A percentile compares a stretch with the other conserved stretches of the same genome.
These are phyloP conservation scores for Malus hybrid DNA, from an alignment of 331 rosid genomes.

Conservation along the genomic window DNA sequence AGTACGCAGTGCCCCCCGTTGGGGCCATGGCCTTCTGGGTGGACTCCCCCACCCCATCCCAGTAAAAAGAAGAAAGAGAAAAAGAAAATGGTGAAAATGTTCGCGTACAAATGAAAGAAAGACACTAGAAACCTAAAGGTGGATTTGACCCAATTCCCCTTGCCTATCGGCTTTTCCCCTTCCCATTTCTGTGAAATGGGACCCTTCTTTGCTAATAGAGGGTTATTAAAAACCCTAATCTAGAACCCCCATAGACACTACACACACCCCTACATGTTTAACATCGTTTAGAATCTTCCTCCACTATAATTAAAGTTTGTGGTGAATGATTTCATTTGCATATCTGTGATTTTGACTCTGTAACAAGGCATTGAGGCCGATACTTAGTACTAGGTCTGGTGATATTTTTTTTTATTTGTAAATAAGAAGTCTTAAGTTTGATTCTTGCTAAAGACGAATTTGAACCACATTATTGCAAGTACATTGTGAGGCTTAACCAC, in stretches of 20 bases:
- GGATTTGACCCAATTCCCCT: constrained; percentile 30
- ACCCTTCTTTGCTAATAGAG: not conserved
- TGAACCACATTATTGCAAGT: too few relatives aligned
- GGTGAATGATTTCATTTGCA: not conserved
- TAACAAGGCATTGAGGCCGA: too few relatives aligned
- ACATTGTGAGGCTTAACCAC: too few relatives aligned
- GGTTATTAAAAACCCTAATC: too few relatives aligned
- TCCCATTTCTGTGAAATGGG: not conserved
- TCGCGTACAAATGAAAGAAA: constrained; percentile 14
- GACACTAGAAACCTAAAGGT: constrained; percentile 26
- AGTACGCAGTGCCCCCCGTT: not conserved
- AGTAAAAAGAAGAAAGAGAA: not conserved
- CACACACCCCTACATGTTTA: not conserved
- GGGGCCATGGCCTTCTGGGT: constrained; percentile 1
- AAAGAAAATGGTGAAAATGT: constrained; percentile 25
- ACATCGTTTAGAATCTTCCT: not conserved
- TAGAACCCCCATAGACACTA: too few relatives aligned
- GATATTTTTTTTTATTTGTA: too few relatives aligned
- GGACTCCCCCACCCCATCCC: not conserved
- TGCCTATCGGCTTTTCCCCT: not conserved
- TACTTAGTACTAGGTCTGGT: too few relatives aligned
- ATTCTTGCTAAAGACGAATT: too few relatives aligned
- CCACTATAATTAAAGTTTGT: not conserved
- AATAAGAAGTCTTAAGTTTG: too few relatives aligned
- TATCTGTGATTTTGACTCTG: not conserved